These are phyloP conservation scores for Penicillium coffeae DNA, from an alignment of 495 filamentous ascomycete genomes.

Conservation along the genomic window DNA sequence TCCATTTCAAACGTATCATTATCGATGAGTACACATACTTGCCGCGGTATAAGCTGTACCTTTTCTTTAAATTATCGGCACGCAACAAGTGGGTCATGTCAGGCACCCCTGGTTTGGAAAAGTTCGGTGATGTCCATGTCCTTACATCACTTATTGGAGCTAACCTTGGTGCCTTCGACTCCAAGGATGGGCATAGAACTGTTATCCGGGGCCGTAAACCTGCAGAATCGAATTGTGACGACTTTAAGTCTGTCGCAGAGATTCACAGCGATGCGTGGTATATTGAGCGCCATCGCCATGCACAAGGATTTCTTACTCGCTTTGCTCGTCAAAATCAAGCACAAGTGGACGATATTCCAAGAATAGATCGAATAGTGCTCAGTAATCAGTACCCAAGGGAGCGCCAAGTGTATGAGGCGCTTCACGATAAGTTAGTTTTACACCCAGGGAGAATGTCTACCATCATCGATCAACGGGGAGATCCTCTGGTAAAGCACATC, in stretches of 20 bases:
- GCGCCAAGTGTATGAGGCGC: constrained; percentile 41
- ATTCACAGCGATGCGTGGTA: constrained; percentile 54
- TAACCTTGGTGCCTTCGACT: constrained; percentile 51
- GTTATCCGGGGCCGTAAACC: no score
- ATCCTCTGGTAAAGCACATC: background rate
- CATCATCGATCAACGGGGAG: background rate
- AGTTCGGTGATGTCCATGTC: constrained; percentile 56
- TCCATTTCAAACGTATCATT: constrained; percentile 58
- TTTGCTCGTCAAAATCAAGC: constrained; percentile 53
- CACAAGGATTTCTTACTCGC: constrained; percentile 50
- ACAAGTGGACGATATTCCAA: constrained; percentile 42
- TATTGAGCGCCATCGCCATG: constrained; percentile 40
- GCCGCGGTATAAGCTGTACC: constrained; percentile 26
- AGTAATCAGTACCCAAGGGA: constrained; percentile 39
- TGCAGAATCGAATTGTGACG: no score
- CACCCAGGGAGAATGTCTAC: background rate
- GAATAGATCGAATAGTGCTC: constrained; percentile 32
- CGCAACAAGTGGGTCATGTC: constrained; percentile 64
- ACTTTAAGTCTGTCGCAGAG: constrained; percentile 42
- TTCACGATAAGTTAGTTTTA: constrained; percentile 36
- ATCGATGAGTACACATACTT: constrained; percentile 68
- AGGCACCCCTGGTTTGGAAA: constrained; percentile 56
- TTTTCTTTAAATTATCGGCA: constrained; percentile 37
- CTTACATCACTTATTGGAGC: constrained; percentile 54
- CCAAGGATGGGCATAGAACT: constrained; percentile 5